Conservation (phyloP, 768 basidiomycete genomes). For the Trametes villosa region DNA sequence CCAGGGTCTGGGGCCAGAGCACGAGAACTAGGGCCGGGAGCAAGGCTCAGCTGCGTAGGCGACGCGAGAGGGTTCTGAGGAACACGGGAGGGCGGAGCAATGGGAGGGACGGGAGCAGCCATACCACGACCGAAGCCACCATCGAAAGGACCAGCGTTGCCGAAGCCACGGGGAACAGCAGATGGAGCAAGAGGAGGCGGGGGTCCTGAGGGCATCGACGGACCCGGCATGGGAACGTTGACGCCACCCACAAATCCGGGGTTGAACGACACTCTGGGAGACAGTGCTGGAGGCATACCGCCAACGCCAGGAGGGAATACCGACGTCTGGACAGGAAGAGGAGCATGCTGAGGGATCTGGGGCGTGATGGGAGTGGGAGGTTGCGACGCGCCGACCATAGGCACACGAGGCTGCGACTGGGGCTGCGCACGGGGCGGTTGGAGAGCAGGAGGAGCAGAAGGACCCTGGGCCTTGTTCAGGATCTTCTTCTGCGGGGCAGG, state of each 20-base stretch:
- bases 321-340: slow-evolving; percentile 46
- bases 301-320: slow-evolving; percentile 51
- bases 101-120: slow-evolving; percentile 36
- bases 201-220: slow-evolving; percentile 48
- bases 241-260: slow-evolving; percentile 48
- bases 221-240: slow-evolving; percentile 38
- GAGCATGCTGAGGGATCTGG: slow-evolving; percentile 48
- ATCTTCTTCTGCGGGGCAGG: slow-evolving; percentile 63
- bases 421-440: slow-evolving; percentile 40
- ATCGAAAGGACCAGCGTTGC: slow-evolving; percentile 55
- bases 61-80: slow-evolving; percentile 42
- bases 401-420: slow-evolving; percentile 40
- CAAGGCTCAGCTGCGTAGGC: slow-evolving; percentile 41
- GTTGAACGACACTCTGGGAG: slow-evolving; percentile 58
- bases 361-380: slow-evolving; percentile 55
- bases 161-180: slow-evolving; percentile 58
- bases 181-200: slow-evolving; percentile 57
- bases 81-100: slow-evolving; percentile 39
- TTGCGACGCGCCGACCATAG: slow-evolving; percentile 42
- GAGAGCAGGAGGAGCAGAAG: slow-evolving; percentile 24
- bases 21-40: slow-evolving; percentile 55
- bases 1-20: slow-evolving; percentile 53
- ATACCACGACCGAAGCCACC: slow-evolving; percentile 49
- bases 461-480: slow-evolving; percentile 49
- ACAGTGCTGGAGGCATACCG: slow-evolving; percentile 52